phyloP scores from a whole-genome alignment of 495 filamentous ascomycete genomes.

The Penicillium ochrochloron region DNA sequence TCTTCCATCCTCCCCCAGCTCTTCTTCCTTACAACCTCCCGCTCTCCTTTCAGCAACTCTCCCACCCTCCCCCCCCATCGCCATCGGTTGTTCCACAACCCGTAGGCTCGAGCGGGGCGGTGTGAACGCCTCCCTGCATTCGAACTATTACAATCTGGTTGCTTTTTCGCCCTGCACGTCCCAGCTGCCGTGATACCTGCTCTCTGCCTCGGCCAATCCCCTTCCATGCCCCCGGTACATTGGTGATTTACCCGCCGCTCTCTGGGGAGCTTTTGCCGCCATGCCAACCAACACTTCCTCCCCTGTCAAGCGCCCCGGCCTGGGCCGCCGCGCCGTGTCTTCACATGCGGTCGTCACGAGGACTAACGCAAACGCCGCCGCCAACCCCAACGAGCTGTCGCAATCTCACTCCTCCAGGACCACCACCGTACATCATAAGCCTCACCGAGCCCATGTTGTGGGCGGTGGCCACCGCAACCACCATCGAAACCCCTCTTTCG shows the following conservation, averaged over 20 bases:
- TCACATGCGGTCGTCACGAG: conserved; percentile 53
- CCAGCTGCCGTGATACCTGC: conserved; percentile 35
- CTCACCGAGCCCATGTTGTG: conserved; percentile 50
- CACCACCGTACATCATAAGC: conserved; percentile 35
- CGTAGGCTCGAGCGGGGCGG: conserved; percentile 24
- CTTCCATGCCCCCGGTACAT: conserved; percentile 32
- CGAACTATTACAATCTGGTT: conserved; percentile 26
- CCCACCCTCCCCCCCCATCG: background rate
- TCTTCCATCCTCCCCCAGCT: conserved; percentile 7
- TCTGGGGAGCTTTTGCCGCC: conserved; percentile 31
- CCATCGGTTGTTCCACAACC: conserved; percentile 10
- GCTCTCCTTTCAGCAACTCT: background rate
- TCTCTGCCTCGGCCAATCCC: conserved; percentile 37
- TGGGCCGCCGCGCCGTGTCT: conserved; percentile 53
- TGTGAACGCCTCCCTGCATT: conserved; percentile 24
- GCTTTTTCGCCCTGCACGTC: conserved; percentile 37
- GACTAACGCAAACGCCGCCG: conserved; percentile 34
- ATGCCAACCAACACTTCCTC: conserved; percentile 52
- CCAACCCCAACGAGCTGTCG: conserved; percentile 43
- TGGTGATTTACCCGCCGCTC: conserved; percentile 32
- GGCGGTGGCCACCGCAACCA: conserved; percentile 48
- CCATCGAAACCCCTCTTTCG: conserved; percentile 47
- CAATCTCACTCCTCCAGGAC: conserved; percentile 40
- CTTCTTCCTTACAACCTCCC: background rate
- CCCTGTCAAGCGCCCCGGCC: conserved; percentile 52